Conservation (phyloP, 1,284 basidiomycete species). For the Bondarzewia mesenterica region DNA sequence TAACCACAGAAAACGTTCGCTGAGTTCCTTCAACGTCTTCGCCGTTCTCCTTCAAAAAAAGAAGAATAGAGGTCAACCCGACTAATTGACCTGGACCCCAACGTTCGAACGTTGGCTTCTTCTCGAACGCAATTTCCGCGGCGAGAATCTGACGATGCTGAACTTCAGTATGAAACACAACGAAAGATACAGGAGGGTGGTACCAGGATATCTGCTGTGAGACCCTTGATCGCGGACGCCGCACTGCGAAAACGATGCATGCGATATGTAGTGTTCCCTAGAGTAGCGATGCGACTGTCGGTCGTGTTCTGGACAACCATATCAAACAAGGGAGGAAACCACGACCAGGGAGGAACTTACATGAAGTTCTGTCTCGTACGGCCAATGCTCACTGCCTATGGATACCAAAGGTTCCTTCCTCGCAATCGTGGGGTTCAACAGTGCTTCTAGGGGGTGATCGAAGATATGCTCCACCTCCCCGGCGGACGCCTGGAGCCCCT, state of each 20-base stretch:
- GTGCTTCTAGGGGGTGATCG: constrained; percentile 64
- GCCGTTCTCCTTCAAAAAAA: not conserved
- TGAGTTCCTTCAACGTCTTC: not conserved
- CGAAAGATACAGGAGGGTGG: constrained; percentile 17
- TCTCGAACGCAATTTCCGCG: constrained; percentile 48
- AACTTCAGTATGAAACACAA: not conserved
- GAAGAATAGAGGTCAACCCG: not conserved
- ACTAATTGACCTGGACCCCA: constrained; percentile 36
- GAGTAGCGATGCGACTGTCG: constrained; percentile 41
- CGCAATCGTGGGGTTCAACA: constrained; percentile 52
- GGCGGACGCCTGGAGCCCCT: constrained; percentile 42
- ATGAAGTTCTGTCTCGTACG: constrained; percentile 60
- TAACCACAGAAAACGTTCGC: too few species aligned
- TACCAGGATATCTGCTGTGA: constrained; percentile 78
- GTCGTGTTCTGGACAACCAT: constrained; percentile 36
- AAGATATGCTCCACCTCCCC: constrained; percentile 77
- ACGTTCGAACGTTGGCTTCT: constrained; percentile 36
- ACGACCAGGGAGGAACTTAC: constrained; percentile 25
- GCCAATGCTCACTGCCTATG: constrained; percentile 67
- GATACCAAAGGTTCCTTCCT: constrained; percentile 40
- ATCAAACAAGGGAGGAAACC: not conserved
- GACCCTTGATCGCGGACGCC: constrained; percentile 73
- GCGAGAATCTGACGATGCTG: constrained; percentile 41
- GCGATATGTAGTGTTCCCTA: constrained; percentile 45
- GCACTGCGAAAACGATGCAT: constrained; percentile 72